Base-by-base conservation (phyloP, 2,329 filamentous ascomycete genomes). In the Hymenoscyphus linearis region DNA sequence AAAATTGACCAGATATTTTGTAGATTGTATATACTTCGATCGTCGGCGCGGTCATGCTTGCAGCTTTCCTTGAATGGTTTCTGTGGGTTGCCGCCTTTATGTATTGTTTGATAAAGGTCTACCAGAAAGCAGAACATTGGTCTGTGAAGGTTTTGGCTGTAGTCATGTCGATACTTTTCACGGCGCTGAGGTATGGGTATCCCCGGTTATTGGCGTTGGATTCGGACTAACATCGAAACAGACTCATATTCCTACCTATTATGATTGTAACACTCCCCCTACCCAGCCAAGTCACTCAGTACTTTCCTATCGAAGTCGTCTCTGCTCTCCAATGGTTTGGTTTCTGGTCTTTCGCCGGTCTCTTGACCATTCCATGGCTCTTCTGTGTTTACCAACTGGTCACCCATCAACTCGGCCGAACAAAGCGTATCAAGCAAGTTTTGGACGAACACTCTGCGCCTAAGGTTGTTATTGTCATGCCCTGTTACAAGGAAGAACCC, bases 391-490 rank as follows among this genome's bases (percentile, higher is more conserved):
- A 96, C 72, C 89, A 96, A 70, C 83, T 97, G 4, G 89, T 96
- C 60, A 96, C 90, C 9, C 89, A 95, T 69, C 89, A 91, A 36
- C 80, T 98, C 27, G 93, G 93, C 25, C 85, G 91, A 65, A 87
- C 82, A 50, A 91, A 91, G 73, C 84, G 88, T 58, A 90, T 96
- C 72, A 93, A 96, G 73, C 84, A 90, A 65, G 85, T 91, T 0
- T 82, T 97, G 57, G 91, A 96, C 73, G 91, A 96, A 72, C 78
- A 84, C 2, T 92, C 88, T 0, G 93, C 95, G 0, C 95, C 93
- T 1, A 98, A 98, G 75, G 89, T 96, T 16, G 91, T 97, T 65
- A 89, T 98, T 63, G 88, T 98, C 62, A 97, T 98, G 92, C 95
- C 93, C 4, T 96, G 93, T 71, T 98, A 96, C 78, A 91, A 95